Percentiles rank a stretch among this genome's conserved stretches.
Conservation (phyloP, 805 yeast genomes). For the Jamesozyma gamospora region DNA sequence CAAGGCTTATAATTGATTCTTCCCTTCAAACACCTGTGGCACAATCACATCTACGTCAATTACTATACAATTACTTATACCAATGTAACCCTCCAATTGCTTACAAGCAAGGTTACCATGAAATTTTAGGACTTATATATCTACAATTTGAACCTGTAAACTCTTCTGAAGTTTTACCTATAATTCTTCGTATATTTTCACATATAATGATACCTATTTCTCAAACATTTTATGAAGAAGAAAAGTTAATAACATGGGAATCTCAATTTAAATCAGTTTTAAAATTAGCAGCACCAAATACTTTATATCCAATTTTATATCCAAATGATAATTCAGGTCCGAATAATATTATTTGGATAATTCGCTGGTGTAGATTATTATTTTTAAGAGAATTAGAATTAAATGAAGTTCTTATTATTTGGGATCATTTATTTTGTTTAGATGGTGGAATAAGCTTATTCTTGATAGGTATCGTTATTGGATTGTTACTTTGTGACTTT, state of each 20-base stretch:
- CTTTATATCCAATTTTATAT: slow-evolving; percentile 10
- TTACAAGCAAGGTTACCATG: slow-evolving; percentile 29
- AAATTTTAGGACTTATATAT: slow-evolving; percentile 22
- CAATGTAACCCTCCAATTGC: neutral
- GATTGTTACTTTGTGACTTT: slow-evolving; percentile 14
- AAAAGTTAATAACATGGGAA: slow-evolving; percentile 21
- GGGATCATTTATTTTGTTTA: slow-evolving; percentile 27
- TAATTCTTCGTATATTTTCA: slow-evolving; percentile 14
- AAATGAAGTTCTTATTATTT: slow-evolving; percentile 16
- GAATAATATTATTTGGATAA: slow-evolving; percentile 23
- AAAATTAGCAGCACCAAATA: slow-evolving; percentile 10
- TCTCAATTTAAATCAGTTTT: slow-evolving; percentile 12
- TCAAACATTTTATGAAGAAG: slow-evolving; percentile 21
- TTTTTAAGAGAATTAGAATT: slow-evolving; percentile 24
- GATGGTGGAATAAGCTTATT: slow-evolving; percentile 16
- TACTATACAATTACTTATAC: slow-evolving; percentile 18
- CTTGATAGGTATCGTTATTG: slow-evolving; percentile 17
- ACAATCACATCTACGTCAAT: slow-evolving; percentile 19
- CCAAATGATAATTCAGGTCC: neutral
- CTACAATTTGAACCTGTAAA: slow-evolving; percentile 14
- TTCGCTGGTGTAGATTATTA: slow-evolving; percentile 27
- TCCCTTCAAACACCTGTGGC: slow-evolving; percentile 12
- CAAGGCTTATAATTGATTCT: slow-evolving; percentile 20
- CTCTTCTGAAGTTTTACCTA: neutral
- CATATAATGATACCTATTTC: slow-evolving; percentile 21